phyloP scores from a whole-genome alignment of 1,139 yeast species.

The Candida tropicalis region DNA sequence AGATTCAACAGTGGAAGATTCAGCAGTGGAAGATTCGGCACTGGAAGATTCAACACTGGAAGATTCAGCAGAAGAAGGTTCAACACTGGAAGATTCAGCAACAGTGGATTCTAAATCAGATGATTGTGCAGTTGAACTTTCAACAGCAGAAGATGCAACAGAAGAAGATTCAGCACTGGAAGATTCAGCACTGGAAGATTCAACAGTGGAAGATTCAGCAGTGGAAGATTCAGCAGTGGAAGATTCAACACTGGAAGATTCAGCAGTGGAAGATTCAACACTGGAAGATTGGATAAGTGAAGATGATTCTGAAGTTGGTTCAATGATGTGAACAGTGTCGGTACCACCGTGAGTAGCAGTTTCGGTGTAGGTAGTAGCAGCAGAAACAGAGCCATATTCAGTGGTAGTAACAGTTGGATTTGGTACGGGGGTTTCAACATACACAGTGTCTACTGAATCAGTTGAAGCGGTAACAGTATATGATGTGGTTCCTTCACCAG shows the following conservation, averaged over 20 bases:
- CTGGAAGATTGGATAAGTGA: neutral
- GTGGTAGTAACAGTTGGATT: constrained; percentile 15
- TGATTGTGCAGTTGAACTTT: neutral
- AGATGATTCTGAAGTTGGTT: constrained; percentile 19
- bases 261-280: neutral
- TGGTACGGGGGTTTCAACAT: constrained; percentile 18
- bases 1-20: neutral
- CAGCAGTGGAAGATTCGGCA: neutral
- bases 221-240: neutral
- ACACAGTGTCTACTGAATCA: constrained; percentile 13
- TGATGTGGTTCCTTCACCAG: constrained; percentile 16
- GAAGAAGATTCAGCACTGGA: neutral
- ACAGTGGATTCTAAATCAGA: neutral
- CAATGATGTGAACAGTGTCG: constrained; percentile 21
- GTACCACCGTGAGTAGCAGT: constrained; percentile 14
- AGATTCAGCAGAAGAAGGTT: neutral
- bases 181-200: neutral
- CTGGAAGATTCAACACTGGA: neutral
- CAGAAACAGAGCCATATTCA: constrained; percentile 9
- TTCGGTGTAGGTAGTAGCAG: constrained; percentile 13
- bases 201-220: neutral
- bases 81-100: neutral
- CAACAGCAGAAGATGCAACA: neutral
- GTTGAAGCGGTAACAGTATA: constrained; percentile 9
- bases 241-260: neutral